Base-by-base conservation (phyloP, 176 grass and related monocot species). In the Eragrostis nindensis region DNA sequence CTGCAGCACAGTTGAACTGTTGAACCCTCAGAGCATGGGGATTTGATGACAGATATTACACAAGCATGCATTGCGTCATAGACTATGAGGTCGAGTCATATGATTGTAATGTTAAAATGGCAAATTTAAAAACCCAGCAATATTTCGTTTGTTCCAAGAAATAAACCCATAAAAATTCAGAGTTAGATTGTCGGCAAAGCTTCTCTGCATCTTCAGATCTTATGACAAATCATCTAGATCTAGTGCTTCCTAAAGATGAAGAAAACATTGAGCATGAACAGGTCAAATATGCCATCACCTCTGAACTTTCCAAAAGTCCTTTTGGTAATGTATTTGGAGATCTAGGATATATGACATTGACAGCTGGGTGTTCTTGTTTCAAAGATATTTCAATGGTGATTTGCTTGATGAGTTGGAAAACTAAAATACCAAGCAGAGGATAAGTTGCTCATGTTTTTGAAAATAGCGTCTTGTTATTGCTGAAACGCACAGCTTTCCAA, bases 291-390 rank as follows among this genome's bases (percentile, higher is more conserved):
- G 50, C 26, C 70, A 57, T 71, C 46, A 66, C 24, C 39, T 55
- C 67, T 54, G 71, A 57, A 75, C 44, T 24, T 70, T 70, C 38
- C 45, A 62, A 79, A 73, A 70, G 57, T 53, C 10, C 21, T 60
- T 52, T 22, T 73, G 26, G 49, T 64, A 69, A 80, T 21, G 45
- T 16, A 36, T 76, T 73, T 75, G 70, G 53, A 19, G 49, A 19
- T 22, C 6, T 22, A 22, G 22, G 44, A 1, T 65, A 64, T 4
- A 81, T 7, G 11, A 12, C 44, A 47, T 48, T 59, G 11, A 5
- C 65, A 76, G 13, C 3, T 38, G 45, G 30, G 7, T 69, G 2
- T 70, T 71, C 46, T 73, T 63, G 3, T 26, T 54, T 52, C 62
- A 67, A 67, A 41, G 46, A 67, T 11, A 54, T 26, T 41, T 26